Evolutionary conservation across 2,329 filamentous ascomycete species (phyloP).

Genomic region (Paecilomyces formosus): DNA sequence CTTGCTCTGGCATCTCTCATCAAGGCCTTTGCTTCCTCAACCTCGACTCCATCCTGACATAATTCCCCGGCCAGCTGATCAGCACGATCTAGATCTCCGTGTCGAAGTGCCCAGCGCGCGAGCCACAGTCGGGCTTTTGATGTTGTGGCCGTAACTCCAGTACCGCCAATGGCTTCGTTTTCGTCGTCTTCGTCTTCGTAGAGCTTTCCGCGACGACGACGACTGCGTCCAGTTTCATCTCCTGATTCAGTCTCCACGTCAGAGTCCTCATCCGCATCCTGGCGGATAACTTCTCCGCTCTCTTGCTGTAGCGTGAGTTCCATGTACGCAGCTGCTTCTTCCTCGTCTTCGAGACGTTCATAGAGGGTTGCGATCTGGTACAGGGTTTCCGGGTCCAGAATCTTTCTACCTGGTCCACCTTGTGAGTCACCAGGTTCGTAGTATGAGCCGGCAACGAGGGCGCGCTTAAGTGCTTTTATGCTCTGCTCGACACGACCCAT

Average conservation of each 20-base stretch:
- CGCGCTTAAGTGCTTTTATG: conserved; percentile 91
- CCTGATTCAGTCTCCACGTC: conserved; percentile 23
- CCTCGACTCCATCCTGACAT: conserved; percentile 91
- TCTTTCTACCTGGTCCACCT: conserved; percentile 25
- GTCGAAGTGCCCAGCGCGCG: conserved; percentile 69
- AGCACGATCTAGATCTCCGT: conserved; percentile 66
- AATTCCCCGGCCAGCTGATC: conserved; percentile 80
- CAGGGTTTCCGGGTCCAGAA: conserved; percentile 84
- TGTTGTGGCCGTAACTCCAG: conserved; percentile 84
- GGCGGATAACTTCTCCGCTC: conserved; percentile 52
- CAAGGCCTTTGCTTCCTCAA: conserved; percentile 92
- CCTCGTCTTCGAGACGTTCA: conserved; percentile 67
- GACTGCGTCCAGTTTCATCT: conserved; percentile 23
- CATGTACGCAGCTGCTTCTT: conserved; percentile 88
- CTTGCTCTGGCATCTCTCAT: conserved; percentile 78
- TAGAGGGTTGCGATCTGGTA: conserved; percentile 87
- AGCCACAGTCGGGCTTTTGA: conserved; percentile 93
- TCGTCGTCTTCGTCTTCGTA: conserved; percentile 31
- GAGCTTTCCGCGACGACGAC: conserved; percentile 17
- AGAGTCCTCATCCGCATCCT: conserved; percentile 29
- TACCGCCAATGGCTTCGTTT: conserved; percentile 44
- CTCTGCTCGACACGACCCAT: conserved; percentile 82
- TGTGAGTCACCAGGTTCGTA: conserved; percentile 54
- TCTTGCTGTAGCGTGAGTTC: conserved; percentile 91
- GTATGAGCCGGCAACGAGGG: conserved; percentile 78